phyloP scores from a whole-genome alignment of 495 filamentous ascomycete genomes.

The Neurospora intermedia region DNA sequence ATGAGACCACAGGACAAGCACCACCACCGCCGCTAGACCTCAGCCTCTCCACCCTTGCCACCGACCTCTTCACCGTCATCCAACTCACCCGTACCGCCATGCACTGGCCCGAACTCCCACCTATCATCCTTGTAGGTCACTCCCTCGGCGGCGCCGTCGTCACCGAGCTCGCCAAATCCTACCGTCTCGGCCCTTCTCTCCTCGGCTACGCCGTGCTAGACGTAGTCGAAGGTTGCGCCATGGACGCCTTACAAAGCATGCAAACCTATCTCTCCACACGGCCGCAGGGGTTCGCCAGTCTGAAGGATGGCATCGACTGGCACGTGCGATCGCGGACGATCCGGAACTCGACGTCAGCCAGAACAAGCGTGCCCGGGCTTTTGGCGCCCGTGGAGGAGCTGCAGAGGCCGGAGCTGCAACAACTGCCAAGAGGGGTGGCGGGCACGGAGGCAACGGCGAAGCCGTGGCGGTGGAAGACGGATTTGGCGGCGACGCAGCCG shows the following conservation, averaged over 20 bases:
- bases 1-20: slow-evolving; percentile 27
- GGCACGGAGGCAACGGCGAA: slow-evolving; percentile 9
- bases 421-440: slow-evolving; percentile 9
- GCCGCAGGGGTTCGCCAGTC: slow-evolving; percentile 63
- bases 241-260: slow-evolving; percentile 95
- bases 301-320: slow-evolving; percentile 83
- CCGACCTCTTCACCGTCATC: slow-evolving; percentile 63
- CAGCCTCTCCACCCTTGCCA: slow-evolving; percentile 55
- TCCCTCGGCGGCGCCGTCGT: slow-evolving; percentile 93
- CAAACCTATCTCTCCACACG: slow-evolving; percentile 76
- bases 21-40: slow-evolving; percentile 39
- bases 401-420: background rate
- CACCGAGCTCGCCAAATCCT: slow-evolving; percentile 57
- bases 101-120: slow-evolving; percentile 62
- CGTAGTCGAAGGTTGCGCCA: slow-evolving; percentile 77
- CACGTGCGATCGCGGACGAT: slow-evolving; percentile 85
- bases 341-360: slow-evolving; percentile 67
- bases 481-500: slow-evolving; percentile 71
- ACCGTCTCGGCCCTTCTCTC: slow-evolving; percentile 42
- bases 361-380: slow-evolving; percentile 78
- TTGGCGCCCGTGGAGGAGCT: slow-evolving; percentile 32
- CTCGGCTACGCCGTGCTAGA: slow-evolving; percentile 88
- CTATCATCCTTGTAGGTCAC: slow-evolving; percentile 81
- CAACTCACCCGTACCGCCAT: slow-evolving; percentile 50
- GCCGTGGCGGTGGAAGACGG: slow-evolving; percentile 76